These are phyloP conservation scores for Ogataea pini DNA, from an alignment of 805 yeast species.

Conservation along the genomic window DNA sequence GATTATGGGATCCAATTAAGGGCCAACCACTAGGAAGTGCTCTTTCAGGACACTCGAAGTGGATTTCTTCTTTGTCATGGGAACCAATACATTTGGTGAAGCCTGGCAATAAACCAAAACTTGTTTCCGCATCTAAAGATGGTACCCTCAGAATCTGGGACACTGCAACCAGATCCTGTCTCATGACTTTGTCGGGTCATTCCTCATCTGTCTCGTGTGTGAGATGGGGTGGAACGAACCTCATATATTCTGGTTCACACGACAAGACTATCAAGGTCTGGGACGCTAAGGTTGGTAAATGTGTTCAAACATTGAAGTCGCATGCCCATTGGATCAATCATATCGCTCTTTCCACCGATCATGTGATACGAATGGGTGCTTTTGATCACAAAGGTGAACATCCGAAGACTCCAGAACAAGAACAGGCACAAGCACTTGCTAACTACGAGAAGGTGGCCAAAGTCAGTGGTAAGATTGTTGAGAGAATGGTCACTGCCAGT, in stretches of 20 bases:
- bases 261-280: slow-evolving; percentile 92
- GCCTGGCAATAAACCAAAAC: slow-evolving; percentile 63
- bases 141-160: slow-evolving; percentile 92
- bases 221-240: slow-evolving; percentile 93
- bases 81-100: slow-evolving; percentile 85
- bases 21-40: slow-evolving; percentile 78
- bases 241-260: slow-evolving; percentile 86
- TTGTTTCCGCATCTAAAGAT: slow-evolving; percentile 90
- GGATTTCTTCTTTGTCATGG: slow-evolving; percentile 90
- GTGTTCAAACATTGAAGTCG: slow-evolving; percentile 75
- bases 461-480: slow-evolving; percentile 55
- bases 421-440: slow-evolving; percentile 53
- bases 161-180: slow-evolving; percentile 62
- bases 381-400: slow-evolving; percentile 67
- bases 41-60: slow-evolving; percentile 78
- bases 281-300: slow-evolving; percentile 78
- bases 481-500: slow-evolving; percentile 89
- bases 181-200: slow-evolving; percentile 81
- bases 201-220: slow-evolving; percentile 88
- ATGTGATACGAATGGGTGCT: slow-evolving; percentile 83
- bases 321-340: slow-evolving; percentile 99
- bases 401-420: slow-evolving; percentile 47
- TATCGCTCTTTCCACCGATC: slow-evolving; percentile 86
- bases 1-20: slow-evolving; percentile 80
- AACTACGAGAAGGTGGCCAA: slow-evolving; percentile 65